Evolutionary conservation across 2,329 filamentous ascomycete genomes (phyloP).

Genomic region (Colletotrichum eleusines): DNA sequence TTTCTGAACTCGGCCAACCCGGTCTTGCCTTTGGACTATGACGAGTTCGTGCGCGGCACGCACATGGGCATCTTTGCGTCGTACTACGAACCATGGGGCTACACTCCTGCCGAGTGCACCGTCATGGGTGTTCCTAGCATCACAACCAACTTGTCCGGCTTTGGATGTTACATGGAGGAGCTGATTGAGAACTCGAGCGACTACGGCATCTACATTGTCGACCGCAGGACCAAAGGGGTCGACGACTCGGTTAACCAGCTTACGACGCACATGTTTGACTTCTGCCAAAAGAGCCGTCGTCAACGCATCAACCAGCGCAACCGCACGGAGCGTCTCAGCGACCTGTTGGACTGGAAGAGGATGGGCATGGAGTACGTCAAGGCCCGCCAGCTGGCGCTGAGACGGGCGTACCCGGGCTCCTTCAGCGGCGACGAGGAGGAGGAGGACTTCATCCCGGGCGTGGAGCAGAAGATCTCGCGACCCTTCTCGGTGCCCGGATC

Average conservation of each 20-base stretch:
- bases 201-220: constrained; percentile 99
- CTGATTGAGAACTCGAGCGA: constrained; percentile 97
- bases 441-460: constrained; percentile 90
- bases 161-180: constrained; percentile 99
- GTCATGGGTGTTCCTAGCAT: constrained; percentile 99
- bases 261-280: constrained; percentile 92
- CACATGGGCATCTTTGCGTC: constrained; percentile 96
- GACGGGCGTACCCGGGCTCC: constrained; percentile 89
- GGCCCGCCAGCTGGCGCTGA: constrained; percentile 89
- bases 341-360: constrained; percentile 97
- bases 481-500: constrained; percentile 95
- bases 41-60: constrained; percentile 97
- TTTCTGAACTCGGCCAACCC: constrained; percentile 97
- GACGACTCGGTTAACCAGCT: constrained; percentile 98
- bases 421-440: constrained; percentile 87
- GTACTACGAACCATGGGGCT: constrained; percentile 99
- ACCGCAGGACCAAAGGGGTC: constrained; percentile 92
- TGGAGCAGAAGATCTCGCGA: constrained; percentile 94
- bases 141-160: constrained; percentile 96
- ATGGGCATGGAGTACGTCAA: constrained; percentile 99
- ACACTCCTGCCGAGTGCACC: constrained; percentile 97
- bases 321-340: constrained; percentile 92
- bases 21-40: constrained; percentile 94
- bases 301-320: constrained; percentile 99
- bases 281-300: constrained; percentile 90